Evolutionary conservation across 306 rosid genomes (phyloP).

Genomic region (Rosa persica): DNA sequence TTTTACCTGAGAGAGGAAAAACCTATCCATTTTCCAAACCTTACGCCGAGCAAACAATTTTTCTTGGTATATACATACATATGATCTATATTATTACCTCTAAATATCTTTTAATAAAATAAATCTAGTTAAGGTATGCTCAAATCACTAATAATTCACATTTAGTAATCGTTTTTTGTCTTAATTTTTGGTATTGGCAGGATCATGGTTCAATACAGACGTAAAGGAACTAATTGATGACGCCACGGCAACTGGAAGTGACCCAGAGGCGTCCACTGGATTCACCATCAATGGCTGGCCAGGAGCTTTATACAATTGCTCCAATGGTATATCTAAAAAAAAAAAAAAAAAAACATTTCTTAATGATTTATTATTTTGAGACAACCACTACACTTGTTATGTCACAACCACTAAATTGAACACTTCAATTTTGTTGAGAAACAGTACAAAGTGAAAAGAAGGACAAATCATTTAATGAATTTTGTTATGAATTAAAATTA

Average conservation of each 20-base stretch:
- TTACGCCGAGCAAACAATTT: neutral
- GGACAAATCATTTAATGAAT: too few species aligned
- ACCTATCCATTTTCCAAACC: conserved; percentile 13
- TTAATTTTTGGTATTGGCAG: neutral
- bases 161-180: neutral
- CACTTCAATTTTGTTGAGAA: neutral
- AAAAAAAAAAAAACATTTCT: neutral
- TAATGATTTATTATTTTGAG: neutral
- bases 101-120: too few species aligned
- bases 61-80: conserved; percentile 7
- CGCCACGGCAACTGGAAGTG: neutral
- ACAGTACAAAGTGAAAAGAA: neutral
- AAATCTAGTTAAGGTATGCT: too few species aligned
- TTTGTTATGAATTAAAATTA: too few species aligned
- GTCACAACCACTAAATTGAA: neutral
- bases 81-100: too few species aligned
- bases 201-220: conserved; percentile 9
- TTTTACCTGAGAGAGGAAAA: neutral
- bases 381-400: neutral
- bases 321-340: conserved; percentile 1
- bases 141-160: too few species aligned
- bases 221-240: conserved; percentile 7
- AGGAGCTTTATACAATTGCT: conserved; percentile 17
- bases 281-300: conserved; percentile 24
- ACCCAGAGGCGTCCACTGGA: neutral